Percentiles rank a stretch among this genome's conserved stretches.
phyloP scores from a whole-genome alignment of 495 filamentous ascomycete species.

The Tuber brumale region DNA sequence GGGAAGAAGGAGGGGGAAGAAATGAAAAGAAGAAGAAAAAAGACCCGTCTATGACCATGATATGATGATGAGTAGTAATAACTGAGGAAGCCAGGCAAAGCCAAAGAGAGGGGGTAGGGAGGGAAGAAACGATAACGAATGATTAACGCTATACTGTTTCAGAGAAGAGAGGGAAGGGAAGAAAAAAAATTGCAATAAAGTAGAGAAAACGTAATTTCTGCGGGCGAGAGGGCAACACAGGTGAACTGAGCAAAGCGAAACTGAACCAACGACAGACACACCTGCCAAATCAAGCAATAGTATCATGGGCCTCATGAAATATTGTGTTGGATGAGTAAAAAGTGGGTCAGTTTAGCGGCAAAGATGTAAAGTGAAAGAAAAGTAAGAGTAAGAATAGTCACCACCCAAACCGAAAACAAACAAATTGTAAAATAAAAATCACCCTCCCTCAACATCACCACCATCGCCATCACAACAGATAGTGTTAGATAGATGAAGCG shows the following conservation, averaged over 20 bases:
- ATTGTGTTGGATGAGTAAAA: not conserved
- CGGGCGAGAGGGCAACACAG: not conserved
- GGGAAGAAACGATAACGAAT: not conserved
- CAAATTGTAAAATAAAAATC: slow-evolving; percentile 12
- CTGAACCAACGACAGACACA: not conserved
- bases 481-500: slow-evolving; percentile 3
- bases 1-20: slow-evolving; percentile 11
- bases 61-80: not conserved
- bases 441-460: slow-evolving; percentile 1
- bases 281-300: not conserved
- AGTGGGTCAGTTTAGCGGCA: not conserved
- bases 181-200: not conserved
- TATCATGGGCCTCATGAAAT: not conserved
- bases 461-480: not conserved
- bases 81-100: not conserved
- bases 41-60: slow-evolving; percentile 5
- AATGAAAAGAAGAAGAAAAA: slow-evolving; percentile 9
- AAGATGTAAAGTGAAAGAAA: not conserved
- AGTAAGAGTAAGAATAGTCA: slow-evolving; percentile 15
- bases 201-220: not conserved
- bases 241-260: not conserved
- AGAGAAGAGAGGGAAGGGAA: not conserved
- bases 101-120: not conserved
- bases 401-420: slow-evolving; percentile 16
- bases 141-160: not conserved